phyloP scores from a whole-genome alignment of 306 rosid species.

The Trifolium dubium region DNA sequence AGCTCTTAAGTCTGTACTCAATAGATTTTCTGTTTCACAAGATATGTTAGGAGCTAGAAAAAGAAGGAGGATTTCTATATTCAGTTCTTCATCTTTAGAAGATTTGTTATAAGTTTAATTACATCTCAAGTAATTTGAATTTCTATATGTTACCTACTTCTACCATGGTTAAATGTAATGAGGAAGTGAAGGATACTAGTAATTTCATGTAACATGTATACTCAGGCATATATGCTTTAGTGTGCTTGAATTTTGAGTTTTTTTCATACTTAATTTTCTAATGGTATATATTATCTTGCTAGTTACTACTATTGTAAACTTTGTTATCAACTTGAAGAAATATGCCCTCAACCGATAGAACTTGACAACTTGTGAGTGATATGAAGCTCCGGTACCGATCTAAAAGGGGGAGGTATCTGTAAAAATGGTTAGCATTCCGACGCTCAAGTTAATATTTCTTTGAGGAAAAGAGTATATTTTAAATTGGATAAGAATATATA shows the following conservation, averaged over 20 bases:
- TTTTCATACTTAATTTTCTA: not conserved
- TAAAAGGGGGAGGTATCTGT: too few relatives aligned
- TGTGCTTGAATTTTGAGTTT: not conserved
- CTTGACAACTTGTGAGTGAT: too few relatives aligned
- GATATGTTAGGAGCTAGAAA: conserved; percentile 56
- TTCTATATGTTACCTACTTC: conserved; percentile 6
- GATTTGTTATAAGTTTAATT: conserved; percentile 51
- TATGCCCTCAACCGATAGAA: too few relatives aligned
- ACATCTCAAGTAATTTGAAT: not conserved
- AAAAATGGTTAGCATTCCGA: too few relatives aligned
- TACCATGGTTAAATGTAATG: not conserved
- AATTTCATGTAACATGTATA: conserved; percentile 31
- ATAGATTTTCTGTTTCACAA: conserved; percentile 60
- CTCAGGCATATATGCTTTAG: conserved; percentile 16
- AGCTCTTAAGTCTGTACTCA: conserved; percentile 62
- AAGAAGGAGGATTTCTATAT: conserved; percentile 55
- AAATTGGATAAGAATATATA: too few relatives aligned
- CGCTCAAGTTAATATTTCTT: too few relatives aligned
- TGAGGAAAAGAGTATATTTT: too few relatives aligned
- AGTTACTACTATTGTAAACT: not conserved
- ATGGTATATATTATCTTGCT: too few relatives aligned
- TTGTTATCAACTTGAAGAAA: not conserved
- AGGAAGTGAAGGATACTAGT: conserved; percentile 17
- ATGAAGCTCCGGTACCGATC: too few relatives aligned
- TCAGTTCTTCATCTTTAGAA: conserved; percentile 54